A percentile compares a stretch with the other conserved stretches of the same genome.
phyloP scores from a whole-genome alignment of 208 protist genomes.

The Trypanosoma mega region DNA sequence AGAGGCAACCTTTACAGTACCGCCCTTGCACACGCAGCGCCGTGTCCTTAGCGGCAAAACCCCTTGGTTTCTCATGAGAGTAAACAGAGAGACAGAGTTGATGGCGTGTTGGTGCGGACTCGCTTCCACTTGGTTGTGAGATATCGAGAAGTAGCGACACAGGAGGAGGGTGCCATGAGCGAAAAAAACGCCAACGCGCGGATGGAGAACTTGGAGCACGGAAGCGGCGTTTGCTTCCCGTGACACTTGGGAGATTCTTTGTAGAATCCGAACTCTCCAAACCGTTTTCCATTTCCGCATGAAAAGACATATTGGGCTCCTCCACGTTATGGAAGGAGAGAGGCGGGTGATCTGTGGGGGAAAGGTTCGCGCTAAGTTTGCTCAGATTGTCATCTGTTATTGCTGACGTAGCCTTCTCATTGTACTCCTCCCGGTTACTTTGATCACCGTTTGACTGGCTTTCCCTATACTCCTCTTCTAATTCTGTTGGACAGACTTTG shows the following conservation, averaged over 20 bases:
- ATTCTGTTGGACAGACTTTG: too few species aligned
- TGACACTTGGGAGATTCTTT: too few species aligned
- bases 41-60: slow-evolving; percentile 27
- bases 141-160: slow-evolving; percentile 16
- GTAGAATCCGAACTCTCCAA: too few species aligned
- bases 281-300: too few species aligned
- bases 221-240: too few species aligned
- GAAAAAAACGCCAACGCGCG: slow-evolving; percentile 1
- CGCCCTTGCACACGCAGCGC: slow-evolving; percentile 20
- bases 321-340: too few species aligned
- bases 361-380: too few species aligned
- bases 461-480: too few species aligned
- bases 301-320: too few species aligned
- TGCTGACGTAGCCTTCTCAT: neutral
- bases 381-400: too few species aligned
- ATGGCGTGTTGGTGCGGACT: slow-evolving; percentile 9
- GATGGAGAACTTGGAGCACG: too few species aligned
- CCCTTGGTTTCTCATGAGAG: slow-evolving; percentile 17
- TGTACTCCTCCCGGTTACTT: neutral
- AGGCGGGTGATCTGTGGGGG: too few species aligned
- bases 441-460: neutral
- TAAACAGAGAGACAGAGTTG: slow-evolving; percentile 18
- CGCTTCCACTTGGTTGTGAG: neutral
- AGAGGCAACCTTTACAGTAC: slow-evolving; percentile 33
- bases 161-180: slow-evolving; percentile 14